Evolutionary conservation across 768 basidiomycete species (phyloP).

Genomic region (Rhodosporidiobolus odoratus): DNA sequence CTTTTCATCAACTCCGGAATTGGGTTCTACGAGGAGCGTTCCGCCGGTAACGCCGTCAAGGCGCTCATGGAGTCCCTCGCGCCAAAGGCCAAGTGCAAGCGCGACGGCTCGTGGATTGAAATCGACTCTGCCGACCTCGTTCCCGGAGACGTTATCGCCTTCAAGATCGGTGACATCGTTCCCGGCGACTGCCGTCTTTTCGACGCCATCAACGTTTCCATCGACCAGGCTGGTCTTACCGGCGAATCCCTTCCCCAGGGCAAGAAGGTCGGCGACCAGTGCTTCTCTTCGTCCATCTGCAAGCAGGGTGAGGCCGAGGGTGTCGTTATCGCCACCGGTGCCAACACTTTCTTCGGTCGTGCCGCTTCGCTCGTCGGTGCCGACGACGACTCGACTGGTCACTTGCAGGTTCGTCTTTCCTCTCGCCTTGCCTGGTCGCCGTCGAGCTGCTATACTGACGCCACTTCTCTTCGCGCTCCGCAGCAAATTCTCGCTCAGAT

Average conservation of each 20-base stretch:
- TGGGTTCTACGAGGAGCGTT: conserved; percentile 96
- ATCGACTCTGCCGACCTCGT: conserved; percentile 85
- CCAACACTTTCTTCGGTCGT: conserved; percentile 97
- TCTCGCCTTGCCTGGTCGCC: background rate
- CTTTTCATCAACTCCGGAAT: conserved; percentile 87
- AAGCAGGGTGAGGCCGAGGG: conserved; percentile 99
- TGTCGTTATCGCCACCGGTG: conserved; percentile 94
- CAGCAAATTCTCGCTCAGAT: conserved; percentile 91
- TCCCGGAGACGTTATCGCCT: conserved; percentile 90
- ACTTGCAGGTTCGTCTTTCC: conserved; percentile 60
- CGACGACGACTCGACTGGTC: conserved; percentile 95
- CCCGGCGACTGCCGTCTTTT: conserved; percentile 96
- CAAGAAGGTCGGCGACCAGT: conserved; percentile 92
- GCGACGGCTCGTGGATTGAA: conserved; percentile 75
- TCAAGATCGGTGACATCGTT: conserved; percentile 99
- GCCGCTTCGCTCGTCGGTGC: conserved; percentile 95
- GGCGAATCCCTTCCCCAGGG: conserved; percentile 90
- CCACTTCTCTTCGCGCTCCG: background rate
- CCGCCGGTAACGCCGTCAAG: conserved; percentile 97
- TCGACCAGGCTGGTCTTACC: conserved; percentile 96
- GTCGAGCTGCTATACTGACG: background rate
- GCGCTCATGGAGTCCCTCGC: conserved; percentile 99
- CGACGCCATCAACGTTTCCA: conserved; percentile 94
- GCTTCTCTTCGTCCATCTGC: conserved; percentile 98
- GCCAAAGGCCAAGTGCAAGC: conserved; percentile 92